phyloP scores from a whole-genome alignment of 2,329 filamentous ascomycete species.

The Fusarium domesticum region DNA sequence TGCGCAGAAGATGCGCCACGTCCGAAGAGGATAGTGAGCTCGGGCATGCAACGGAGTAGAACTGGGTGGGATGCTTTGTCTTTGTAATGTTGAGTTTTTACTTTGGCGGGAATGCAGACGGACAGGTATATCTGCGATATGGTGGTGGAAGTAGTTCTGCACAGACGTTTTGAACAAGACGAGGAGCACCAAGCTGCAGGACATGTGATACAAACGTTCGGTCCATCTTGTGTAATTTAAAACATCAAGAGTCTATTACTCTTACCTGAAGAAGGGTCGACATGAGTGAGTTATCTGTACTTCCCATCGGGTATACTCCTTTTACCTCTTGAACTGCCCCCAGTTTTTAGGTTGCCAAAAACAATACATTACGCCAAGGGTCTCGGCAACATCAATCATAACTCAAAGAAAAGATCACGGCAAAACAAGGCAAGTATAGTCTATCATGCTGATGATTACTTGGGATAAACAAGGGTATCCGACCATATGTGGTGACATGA shows the following conservation, averaged over 20 bases:
- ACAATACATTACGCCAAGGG: too few species aligned
- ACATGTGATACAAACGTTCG: not conserved
- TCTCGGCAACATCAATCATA: too few species aligned
- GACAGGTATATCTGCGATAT: not conserved
- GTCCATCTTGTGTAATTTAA: not conserved
- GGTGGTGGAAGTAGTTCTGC: not conserved
- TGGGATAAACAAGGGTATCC: slow-evolving; percentile 19
- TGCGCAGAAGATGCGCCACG: not conserved
- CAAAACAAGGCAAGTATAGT: slow-evolving; percentile 6
- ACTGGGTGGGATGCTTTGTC: not conserved
- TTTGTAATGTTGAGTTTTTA: not conserved
- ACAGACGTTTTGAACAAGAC: not conserved
- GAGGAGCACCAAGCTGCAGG: not conserved
- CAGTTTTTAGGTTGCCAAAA: too few species aligned
- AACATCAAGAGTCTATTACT: too few species aligned
- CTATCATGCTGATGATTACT: slow-evolving; percentile 15
- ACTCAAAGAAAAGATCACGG: too few species aligned
- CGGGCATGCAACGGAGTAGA: not conserved
- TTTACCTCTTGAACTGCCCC: too few species aligned
- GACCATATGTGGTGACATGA: slow-evolving; percentile 27
- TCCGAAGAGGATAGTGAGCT: too few species aligned
- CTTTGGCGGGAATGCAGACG: too few species aligned
- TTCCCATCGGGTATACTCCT: too few species aligned
- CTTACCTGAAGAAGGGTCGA: too few species aligned
- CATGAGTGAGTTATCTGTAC: too few species aligned